phyloP scores from a whole-genome alignment of 352 stramenopile species.

The Lagenidium giganteum region DNA sequence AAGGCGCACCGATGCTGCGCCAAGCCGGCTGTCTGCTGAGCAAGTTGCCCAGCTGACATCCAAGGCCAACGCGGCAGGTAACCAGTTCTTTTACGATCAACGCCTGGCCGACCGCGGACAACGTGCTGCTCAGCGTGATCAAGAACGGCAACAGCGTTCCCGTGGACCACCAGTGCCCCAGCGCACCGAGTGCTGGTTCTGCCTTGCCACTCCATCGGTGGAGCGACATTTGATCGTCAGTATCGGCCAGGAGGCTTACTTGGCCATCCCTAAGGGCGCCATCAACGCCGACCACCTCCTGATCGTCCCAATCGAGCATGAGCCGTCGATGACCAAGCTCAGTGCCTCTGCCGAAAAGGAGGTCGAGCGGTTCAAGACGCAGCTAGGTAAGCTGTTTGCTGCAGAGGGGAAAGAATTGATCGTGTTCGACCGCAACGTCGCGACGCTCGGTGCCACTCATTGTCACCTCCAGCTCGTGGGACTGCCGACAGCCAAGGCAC shows the following conservation, averaged over 20 bases:
- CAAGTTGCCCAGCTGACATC: conserved; percentile 48
- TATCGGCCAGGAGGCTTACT: conserved; percentile 58
- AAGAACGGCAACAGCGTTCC: no score
- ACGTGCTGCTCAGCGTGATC: no score
- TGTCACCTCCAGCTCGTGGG: conserved; percentile 59
- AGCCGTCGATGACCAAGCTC: conserved; percentile 35
- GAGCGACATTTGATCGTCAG: conserved; percentile 70
- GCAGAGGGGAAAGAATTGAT: conserved; percentile 50
- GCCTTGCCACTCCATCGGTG: conserved; percentile 51
- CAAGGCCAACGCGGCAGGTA: conserved; percentile 17
- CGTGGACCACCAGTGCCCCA: conserved; percentile 24
- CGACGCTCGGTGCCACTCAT: conserved; percentile 49
- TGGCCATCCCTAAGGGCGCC: conserved; percentile 60
- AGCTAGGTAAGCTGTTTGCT: conserved; percentile 41
- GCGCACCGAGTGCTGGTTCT: conserved; percentile 71
- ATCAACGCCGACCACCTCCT: conserved; percentile 59
- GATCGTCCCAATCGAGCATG: conserved; percentile 65
- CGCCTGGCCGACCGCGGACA: conserved; percentile 33
- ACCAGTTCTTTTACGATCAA: conserved; percentile 64
- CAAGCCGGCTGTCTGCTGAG: conserved; percentile 40
- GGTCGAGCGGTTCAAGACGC: conserved; percentile 52
- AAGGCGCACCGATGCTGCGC: no score
- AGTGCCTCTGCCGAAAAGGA: conserved; percentile 29
- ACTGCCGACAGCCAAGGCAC: conserved; percentile 32
- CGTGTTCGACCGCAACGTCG: conserved; percentile 64